Evolutionary conservation across 2,329 filamentous ascomycete species (phyloP), one percentile per base, ranked within the genome.

Genomic region (Pseudogymnoascus destructans): DNA sequence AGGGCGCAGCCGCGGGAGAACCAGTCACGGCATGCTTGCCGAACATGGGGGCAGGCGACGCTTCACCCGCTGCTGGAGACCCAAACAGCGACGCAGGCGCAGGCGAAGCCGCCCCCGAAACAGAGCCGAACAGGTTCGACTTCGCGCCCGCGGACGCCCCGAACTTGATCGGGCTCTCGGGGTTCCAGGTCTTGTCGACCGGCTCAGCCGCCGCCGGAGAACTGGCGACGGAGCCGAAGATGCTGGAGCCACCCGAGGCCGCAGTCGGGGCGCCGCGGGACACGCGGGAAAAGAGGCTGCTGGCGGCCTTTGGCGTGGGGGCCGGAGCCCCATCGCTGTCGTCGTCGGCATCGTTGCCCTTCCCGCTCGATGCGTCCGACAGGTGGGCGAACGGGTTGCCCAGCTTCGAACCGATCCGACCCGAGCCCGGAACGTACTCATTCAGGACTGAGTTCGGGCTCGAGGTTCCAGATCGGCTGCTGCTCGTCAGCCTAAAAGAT

Each of bases 341-440:
- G 15, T 69, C 72, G 60, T 75, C 71, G 3, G 67, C 73, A 23
- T 61, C 61, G 38, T 74, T 70, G 59, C 74, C 74, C 33, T 74
- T 72, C 0, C 75, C 76, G 61, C 79, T 81, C 56, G 75, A 79
- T 30, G 71, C 73, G 64, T 80, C 79, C 1, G 80, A 82, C 6
- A 84, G 73, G 63, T 83, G 78, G 21, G 75, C 76, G 65, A 85
- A 85, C 55, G 82, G 81, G 65, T 84, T 82, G 49, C 69, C 64
- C 15, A 55, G 30, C 30, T 21, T 36, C 17, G 30, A 33, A 8
- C 27, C 52, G 30, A 36, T 55, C 52, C 11, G 15, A 40, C 58
- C 55, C 58, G 63, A 61, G 17, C 59, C 61, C 10, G 63, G 46
- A n/a, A 59, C 58, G 60, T 62, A 60, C 11, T 61, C 61, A 55